Percentiles rank a stretch among this genome's conserved stretches.
phyloP scores from a whole-genome alignment of 345 rosid genomes.

The Angophora floribunda region DNA sequence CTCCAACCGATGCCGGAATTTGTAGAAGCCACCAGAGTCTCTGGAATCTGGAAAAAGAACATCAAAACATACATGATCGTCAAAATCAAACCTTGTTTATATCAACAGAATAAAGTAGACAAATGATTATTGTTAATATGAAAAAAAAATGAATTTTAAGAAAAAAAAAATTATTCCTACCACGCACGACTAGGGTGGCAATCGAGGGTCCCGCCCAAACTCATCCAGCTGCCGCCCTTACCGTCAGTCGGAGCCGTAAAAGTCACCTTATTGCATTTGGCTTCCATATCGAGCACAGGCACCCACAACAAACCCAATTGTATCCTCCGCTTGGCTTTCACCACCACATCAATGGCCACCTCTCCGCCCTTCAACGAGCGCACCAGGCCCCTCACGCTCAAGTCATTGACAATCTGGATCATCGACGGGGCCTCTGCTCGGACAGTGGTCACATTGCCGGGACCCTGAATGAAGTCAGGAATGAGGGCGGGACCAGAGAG shows the following conservation, averaged over 20 bases:
- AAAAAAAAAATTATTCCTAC: not conserved
- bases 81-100: not conserved
- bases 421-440: rapidly evolving
- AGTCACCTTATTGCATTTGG: rapidly evolving
- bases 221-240: not conserved
- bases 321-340: not conserved
- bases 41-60: not conserved
- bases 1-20: not conserved
- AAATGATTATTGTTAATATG: not conserved
- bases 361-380: not conserved
- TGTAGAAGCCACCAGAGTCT: not conserved
- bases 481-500: not conserved
- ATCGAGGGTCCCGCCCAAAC: not conserved
- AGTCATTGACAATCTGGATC: not conserved
- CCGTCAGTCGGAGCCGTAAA: not conserved
- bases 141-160: not conserved
- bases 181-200: not conserved
- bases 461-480: not conserved
- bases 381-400: not conserved
- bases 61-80: not conserved
- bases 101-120: not conserved
- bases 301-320: not conserved
- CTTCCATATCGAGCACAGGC: rapidly evolving
- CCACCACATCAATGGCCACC: not conserved
- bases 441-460: rapidly evolving